Evolutionary conservation across 108 stramenopile genomes (phyloP).

Genomic region (Nannochloropsis gaditana): DNA sequence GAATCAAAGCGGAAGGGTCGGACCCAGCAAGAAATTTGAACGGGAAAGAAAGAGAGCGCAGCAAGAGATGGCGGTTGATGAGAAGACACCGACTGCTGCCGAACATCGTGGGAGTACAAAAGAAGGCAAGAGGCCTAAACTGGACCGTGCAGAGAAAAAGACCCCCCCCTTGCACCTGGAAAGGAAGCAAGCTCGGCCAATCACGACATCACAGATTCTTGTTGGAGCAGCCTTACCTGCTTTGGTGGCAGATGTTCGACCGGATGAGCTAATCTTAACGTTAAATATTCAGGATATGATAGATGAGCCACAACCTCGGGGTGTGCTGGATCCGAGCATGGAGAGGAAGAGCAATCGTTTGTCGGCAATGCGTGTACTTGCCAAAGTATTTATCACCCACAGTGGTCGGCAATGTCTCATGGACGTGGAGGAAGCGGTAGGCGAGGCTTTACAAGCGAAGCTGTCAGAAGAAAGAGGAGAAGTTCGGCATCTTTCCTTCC

Average conservation of each 20-base stretch:
- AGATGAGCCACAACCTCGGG: background rate
- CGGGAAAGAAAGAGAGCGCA: background rate
- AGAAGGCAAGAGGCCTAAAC: background rate
- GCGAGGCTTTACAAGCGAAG: background rate
- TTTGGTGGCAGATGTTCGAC: background rate
- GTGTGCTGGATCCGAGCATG: background rate
- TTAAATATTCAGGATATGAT: background rate
- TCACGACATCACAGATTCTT: background rate
- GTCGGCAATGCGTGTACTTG: background rate
- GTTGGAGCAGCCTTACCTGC: background rate
- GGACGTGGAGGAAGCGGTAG: background rate
- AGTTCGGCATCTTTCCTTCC: background rate
- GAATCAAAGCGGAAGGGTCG: background rate
- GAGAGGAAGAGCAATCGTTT: background rate
- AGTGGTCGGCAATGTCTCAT: background rate
- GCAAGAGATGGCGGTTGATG: background rate
- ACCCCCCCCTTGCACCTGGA: background rate
- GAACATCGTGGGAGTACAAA: background rate
- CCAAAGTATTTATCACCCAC: background rate
- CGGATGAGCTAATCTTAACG: background rate
- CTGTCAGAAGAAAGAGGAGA: background rate
- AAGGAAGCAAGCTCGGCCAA: background rate
- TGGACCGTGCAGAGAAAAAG: conserved; percentile 2
- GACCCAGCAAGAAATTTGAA: background rate
- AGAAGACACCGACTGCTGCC: background rate